These are phyloP conservation scores for Suhomyces yuchorum DNA, from an alignment of 1,139 yeast genomes.

Conservation along the genomic window DNA sequence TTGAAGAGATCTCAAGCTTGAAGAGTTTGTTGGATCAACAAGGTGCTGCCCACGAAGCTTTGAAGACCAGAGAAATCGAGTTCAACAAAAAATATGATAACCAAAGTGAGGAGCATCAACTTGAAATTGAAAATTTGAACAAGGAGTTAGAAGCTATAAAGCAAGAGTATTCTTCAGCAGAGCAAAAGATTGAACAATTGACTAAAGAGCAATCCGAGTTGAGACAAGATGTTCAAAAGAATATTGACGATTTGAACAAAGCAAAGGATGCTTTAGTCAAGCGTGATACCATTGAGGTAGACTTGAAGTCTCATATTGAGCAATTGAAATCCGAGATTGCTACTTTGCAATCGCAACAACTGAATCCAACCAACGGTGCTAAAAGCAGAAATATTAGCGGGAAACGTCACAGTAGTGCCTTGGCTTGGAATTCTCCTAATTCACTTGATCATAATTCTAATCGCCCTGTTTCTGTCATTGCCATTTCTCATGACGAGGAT, in stretches of 20 bases:
- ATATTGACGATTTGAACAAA: constrained; percentile 61
- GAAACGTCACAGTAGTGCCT: constrained; percentile 48
- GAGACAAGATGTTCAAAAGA: constrained; percentile 62
- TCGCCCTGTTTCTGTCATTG: constrained; percentile 62
- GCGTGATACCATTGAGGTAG: constrained; percentile 67
- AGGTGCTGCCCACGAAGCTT: constrained; percentile 55
- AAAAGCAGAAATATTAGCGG: constrained; percentile 32
- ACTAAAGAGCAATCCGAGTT: constrained; percentile 65
- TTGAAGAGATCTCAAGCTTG: constrained; percentile 58
- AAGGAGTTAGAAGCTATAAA: constrained; percentile 59
- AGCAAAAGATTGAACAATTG: constrained; percentile 62
- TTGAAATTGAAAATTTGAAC: constrained; percentile 55
- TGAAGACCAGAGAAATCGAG: constrained; percentile 59
- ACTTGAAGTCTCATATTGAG: constrained; percentile 66
- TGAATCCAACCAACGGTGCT: constrained; percentile 13
- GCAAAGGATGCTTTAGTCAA: constrained; percentile 65
- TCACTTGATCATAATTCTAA: constrained; percentile 37
- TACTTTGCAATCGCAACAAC: constrained; percentile 44
- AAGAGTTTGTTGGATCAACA: constrained; percentile 61
- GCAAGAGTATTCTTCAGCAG: constrained; percentile 62
- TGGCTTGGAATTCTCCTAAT: constrained; percentile 38
- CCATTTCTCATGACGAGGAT: constrained; percentile 56
- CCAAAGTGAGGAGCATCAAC: constrained; percentile 50
- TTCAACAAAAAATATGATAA: constrained; percentile 49
- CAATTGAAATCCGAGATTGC: constrained; percentile 69